Evolutionary conservation across 2,329 filamentous ascomycete genomes (phyloP).

Genomic region (Leptodontidium sp.): DNA sequence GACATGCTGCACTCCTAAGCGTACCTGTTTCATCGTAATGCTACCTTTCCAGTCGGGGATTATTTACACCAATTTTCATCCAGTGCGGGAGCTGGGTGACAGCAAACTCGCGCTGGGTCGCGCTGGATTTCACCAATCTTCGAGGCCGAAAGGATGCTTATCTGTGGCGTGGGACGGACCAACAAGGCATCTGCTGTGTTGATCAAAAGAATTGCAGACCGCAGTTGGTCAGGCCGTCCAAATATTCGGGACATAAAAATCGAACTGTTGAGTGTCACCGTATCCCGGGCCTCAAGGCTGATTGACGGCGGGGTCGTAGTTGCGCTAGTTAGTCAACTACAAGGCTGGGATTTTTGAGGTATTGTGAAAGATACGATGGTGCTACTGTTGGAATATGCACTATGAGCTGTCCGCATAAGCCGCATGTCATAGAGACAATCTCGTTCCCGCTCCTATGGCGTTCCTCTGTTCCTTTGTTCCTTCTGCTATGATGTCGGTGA

Average conservation of each 20-base stretch:
- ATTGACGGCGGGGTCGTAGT: neutral
- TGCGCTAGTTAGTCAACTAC: neutral
- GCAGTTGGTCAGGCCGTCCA: neutral
- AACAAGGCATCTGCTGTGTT: neutral
- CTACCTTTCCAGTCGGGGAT: constrained; percentile 1
- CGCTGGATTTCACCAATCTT: constrained; percentile 1
- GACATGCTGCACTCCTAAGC: constrained; percentile 3
- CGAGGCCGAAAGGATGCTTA: neutral
- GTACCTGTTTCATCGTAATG: constrained; percentile 16
- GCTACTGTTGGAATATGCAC: neutral
- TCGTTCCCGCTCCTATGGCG: constrained; percentile 17
- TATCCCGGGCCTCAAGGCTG: neutral
- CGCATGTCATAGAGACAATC: neutral
- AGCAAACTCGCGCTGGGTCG: neutral
- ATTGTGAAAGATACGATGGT: neutral
- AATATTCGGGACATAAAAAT: neutral
- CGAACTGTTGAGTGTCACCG: neutral
- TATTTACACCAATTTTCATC: neutral
- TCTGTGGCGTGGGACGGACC: neutral
- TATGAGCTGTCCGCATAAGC: constrained; percentile 15
- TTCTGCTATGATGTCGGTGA: constrained; percentile 1
- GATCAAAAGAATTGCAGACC: neutral
- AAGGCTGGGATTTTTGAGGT: neutral
- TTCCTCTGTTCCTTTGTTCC: neutral
- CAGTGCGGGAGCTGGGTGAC: neutral